Evolutionary conservation across 31 red algal genomes (phyloP).

Genomic region (Pterothamnion heteromorphum): DNA sequence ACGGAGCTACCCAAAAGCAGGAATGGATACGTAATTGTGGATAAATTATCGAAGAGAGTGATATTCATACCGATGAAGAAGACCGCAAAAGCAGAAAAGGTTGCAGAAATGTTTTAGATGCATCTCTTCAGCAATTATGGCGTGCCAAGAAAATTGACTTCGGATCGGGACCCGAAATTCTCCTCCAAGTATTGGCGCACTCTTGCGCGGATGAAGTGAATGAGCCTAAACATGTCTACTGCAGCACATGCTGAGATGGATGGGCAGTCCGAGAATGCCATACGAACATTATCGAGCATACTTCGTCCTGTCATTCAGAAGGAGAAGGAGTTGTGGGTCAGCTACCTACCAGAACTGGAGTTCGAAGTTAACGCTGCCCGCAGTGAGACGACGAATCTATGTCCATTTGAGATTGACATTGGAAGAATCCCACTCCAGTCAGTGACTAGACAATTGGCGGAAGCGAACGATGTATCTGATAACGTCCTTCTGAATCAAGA

Average conservation of each 20-base stretch:
- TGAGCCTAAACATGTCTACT: background rate
- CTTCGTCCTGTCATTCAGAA: conserved; percentile 34
- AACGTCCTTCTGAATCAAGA: background rate
- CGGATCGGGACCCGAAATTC: conserved; percentile 37
- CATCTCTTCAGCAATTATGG: conserved; percentile 30
- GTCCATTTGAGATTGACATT: conserved; percentile 27
- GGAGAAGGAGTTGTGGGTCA: background rate
- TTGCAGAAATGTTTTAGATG: background rate
- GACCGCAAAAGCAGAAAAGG: background rate
- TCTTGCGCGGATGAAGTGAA: background rate
- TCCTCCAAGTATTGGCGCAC: conserved; percentile 17
- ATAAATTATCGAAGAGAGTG: conserved; percentile 9
- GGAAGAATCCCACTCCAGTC: conserved; percentile 2
- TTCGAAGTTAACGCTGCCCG: background rate
- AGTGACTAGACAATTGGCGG: background rate
- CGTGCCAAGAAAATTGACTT: conserved; percentile 2
- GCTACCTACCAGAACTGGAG: background rate
- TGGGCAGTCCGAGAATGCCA: conserved; percentile 28
- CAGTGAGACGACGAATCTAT: background rate
- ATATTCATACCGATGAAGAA: conserved; percentile 29
- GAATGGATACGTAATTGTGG: background rate
- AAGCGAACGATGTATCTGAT: background rate
- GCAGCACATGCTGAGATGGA: conserved; percentile 25
- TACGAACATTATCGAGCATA: background rate
- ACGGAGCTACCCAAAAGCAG: conserved; percentile 7